phyloP scores from a whole-genome alignment of 331 rosid species.

The Dryas integrifolia region DNA sequence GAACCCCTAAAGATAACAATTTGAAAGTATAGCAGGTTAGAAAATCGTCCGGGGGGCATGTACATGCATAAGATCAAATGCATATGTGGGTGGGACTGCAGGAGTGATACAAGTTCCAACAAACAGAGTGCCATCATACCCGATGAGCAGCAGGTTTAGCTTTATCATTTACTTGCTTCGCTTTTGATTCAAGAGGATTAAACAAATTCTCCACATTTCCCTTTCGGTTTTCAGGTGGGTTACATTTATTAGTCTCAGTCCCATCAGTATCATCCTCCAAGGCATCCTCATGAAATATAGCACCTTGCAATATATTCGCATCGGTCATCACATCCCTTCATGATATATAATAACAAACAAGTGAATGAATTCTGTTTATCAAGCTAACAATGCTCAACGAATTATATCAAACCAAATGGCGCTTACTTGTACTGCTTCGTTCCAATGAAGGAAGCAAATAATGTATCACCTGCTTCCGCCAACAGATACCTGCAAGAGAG shows the following conservation, averaged over 20 bases:
- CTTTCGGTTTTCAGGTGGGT: constrained; percentile 43
- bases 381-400: constrained; percentile 10
- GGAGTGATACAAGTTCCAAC: constrained; percentile 10
- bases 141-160: constrained; percentile 89
- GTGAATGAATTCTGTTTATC: constrained; percentile 4
- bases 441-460: constrained; percentile 95
- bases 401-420: background rate
- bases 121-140: constrained; percentile 42
- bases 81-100: background rate
- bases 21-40: background rate
- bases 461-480: constrained; percentile 96
- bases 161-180: constrained; percentile 57
- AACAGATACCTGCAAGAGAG: constrained; percentile 63
- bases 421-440: constrained; percentile 96
- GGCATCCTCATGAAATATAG: constrained; percentile 88
- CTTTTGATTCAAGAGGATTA: constrained; percentile 69
- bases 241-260: constrained; percentile 33
- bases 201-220: constrained; percentile 59
- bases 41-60: background rate
- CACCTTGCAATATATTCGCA: constrained; percentile 97
- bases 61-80: background rate
- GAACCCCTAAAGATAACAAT: constrained; percentile 64
- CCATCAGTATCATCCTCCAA: constrained; percentile 53
- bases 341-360: background rate
- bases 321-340: constrained; percentile 89